Percentiles rank a stretch among this genome's conserved stretches.
Evolutionary conservation across 176 grass and related monocot genomes (phyloP).

Genomic region (Avena atlantica): DNA sequence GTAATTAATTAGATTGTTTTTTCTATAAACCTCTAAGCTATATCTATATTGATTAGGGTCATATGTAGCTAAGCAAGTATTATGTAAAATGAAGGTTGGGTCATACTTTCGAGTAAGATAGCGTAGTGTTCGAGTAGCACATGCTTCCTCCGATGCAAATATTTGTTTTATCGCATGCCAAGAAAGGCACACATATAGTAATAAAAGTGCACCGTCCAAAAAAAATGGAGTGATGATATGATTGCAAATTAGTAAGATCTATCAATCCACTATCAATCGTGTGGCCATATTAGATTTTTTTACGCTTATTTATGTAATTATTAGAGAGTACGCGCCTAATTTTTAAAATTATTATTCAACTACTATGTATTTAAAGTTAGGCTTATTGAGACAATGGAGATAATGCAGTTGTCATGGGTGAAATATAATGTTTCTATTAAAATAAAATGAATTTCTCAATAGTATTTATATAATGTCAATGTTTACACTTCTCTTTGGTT

Average conservation of each 20-base stretch:
- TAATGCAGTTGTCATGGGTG: neutral
- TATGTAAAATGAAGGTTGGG: neutral
- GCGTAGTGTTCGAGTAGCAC: neutral
- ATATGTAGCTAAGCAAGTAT: neutral
- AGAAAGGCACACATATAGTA: constrained; percentile 14
- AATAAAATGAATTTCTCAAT: no score
- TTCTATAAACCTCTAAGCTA: neutral
- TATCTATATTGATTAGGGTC: neutral
- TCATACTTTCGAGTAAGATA: neutral
- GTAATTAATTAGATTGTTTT: neutral
- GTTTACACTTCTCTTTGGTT: neutral
- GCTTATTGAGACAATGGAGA: neutral
- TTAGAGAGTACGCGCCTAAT: no score
- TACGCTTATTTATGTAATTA: no score
- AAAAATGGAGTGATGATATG: neutral
- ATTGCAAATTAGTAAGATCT: neutral
- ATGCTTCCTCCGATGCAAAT: neutral
- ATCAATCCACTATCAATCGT: neutral
- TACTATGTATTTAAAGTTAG: neutral
- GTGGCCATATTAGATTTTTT: no score
- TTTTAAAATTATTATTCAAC: no score
- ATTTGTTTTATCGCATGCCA: constrained; percentile 12
- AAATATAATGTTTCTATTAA: neutral
- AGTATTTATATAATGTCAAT: neutral
- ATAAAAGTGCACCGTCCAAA: neutral